Conservation (phyloP, 352 stramenopile species). For the Phytophthora pistaciae region DNA sequence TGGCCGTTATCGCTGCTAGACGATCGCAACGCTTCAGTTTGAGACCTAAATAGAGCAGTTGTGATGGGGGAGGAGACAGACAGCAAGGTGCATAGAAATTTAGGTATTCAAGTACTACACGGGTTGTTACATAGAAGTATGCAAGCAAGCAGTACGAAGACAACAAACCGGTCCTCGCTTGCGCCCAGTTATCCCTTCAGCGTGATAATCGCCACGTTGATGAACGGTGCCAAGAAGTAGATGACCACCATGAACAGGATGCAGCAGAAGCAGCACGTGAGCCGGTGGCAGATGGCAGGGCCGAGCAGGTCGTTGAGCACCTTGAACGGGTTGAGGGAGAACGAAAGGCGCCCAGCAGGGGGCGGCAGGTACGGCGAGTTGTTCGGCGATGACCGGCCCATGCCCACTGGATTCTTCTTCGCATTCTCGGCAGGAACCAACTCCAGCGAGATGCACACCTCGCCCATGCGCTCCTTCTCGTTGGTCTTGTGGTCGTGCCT, state of each 20-base stretch:
- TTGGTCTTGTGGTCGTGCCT: constrained; percentile 85
- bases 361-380: constrained; percentile 93
- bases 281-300: constrained; percentile 85
- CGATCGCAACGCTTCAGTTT: not conserved
- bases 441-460: constrained; percentile 90
- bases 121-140: constrained; percentile 14
- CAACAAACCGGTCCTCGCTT: constrained; percentile 7
- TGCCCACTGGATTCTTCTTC: constrained; percentile 78
- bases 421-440: constrained; percentile 90
- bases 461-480: constrained; percentile 85
- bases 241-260: constrained; percentile 86
- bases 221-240: constrained; percentile 88
- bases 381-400: constrained; percentile 92
- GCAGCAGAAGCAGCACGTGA: constrained; percentile 90
- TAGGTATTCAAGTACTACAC: constrained; percentile 33
- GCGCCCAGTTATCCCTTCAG: constrained; percentile 49
- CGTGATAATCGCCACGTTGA: constrained; percentile 84
- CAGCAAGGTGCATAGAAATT: constrained; percentile 11
- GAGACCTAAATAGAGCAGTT: not conserved
- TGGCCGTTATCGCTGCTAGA: not conserved
- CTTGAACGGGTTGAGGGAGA: constrained; percentile 93
- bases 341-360: constrained; percentile 90
- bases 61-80: not conserved
- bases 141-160: constrained; percentile 3
- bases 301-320: constrained; percentile 90